Evolutionary conservation across 345 rosid species (phyloP).

Genomic region (Gossypium mustelinum): DNA sequence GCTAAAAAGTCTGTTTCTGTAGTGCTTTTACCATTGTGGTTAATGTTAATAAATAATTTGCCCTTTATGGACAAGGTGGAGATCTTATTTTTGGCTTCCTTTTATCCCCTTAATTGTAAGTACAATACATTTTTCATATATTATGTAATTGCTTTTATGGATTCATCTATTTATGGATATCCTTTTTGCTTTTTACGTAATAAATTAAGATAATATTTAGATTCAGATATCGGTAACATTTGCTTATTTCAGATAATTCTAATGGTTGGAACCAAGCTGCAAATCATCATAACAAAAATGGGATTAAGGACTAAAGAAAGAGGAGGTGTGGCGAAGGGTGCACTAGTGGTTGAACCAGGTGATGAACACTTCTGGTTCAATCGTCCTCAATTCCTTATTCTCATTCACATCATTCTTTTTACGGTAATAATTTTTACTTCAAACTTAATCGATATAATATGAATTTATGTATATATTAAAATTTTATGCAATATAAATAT

Average conservation of each 20-base stretch:
- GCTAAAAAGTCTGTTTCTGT: too few relatives aligned
- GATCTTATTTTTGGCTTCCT: conserved; percentile 73
- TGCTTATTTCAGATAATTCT: conserved; percentile 40
- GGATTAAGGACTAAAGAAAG: conserved; percentile 73
- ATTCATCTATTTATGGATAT: too few relatives aligned
- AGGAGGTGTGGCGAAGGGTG: conserved; percentile 85
- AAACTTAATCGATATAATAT: too few relatives aligned
- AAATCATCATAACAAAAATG: conserved; percentile 77
- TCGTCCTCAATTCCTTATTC: conserved; percentile 66
- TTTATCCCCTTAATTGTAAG: conserved; percentile 86
- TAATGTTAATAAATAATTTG: neutral
- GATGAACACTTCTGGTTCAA: conserved; percentile 98
- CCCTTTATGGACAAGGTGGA: conserved; percentile 46
- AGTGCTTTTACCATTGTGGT: too few relatives aligned
- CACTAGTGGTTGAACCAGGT: conserved; percentile 80
- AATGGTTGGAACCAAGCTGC: conserved; percentile 72
- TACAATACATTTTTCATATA: neutral
- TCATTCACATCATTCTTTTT: conserved; percentile 83
- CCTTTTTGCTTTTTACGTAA: too few relatives aligned
- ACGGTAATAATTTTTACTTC: conserved; percentile 39
- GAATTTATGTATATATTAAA: neutral
- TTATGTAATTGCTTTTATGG: too few relatives aligned
- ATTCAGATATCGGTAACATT: too few relatives aligned
- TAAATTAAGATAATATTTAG: too few relatives aligned
- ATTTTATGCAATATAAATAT: too few relatives aligned